Evolutionary conservation across 2,329 filamentous ascomycete genomes (phyloP), one percentile per base, ranked within the genome.

Genomic region (Malbranchea zuffiana): DNA sequence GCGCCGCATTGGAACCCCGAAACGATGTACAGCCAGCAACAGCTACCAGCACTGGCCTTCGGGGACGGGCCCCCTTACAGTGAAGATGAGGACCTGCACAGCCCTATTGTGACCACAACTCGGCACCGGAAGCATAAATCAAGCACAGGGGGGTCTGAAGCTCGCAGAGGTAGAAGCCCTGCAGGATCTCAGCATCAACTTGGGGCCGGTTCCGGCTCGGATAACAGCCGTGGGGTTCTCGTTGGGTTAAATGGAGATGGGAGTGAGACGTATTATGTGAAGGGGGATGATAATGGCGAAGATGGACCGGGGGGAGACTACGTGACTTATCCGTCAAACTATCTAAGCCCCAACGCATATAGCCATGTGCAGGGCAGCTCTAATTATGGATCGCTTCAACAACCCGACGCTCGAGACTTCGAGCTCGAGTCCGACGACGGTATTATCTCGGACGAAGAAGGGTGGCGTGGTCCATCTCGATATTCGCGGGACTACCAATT

Each of bases 401-500:
- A 56, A 44, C 46, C 49, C 17, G 55, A 56, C 42, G 51, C 43
- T 16, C 50, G 47, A 21, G 56, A 58, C 5, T 43, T 49, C 16
- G 55, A 50, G 15, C 48, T 55, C 32, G 55, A 62, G 27, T 62
- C 61, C 4, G 63, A 67, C 35, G 62, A 62, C 25, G 60, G 62
- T 12, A 71, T 69, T 41, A 37, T 30, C 16, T 77, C 76, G 2
- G 75, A 76, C 43, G 67, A 65, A 10, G 75, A 74, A 43, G 61
- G 53, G 37, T 56, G 61, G 36, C 55, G 59, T 25, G 79, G 86
- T 52, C 73, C 84, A 55, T 83, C 79, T 38, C 75, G 86, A 50
- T 93, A 87, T 60, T 92, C 85, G 30, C 77, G 82, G 47, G 84
- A 94, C 59, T 95, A 93, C 57, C 83, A 92, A 50, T 94, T 95